Evolutionary conservation across 1,284 basidiomycete species (phyloP).

Genomic region (Calocybe gambosa): DNA sequence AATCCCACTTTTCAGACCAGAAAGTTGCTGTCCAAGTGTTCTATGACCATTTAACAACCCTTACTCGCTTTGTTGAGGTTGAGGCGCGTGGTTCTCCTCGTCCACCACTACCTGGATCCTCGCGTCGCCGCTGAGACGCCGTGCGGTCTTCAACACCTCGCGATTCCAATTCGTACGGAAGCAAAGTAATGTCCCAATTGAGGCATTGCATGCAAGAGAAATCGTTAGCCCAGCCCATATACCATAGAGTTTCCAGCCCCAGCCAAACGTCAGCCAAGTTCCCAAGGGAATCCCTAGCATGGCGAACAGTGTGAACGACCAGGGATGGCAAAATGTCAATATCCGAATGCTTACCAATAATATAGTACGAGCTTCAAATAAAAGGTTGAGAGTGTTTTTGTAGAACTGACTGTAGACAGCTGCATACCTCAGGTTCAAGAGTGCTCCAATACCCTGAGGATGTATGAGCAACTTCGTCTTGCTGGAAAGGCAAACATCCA

Average conservation of each 20-base stretch:
- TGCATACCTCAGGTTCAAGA: slow-evolving; percentile 55
- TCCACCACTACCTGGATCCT: slow-evolving; percentile 6
- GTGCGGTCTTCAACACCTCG: slow-evolving; percentile 53
- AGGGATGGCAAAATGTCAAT: neutral
- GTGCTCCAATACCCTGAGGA: slow-evolving; percentile 53
- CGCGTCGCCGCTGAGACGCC: slow-evolving; percentile 32
- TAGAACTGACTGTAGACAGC: neutral
- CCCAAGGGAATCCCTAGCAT: slow-evolving; percentile 56
- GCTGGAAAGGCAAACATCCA: too few relatives aligned
- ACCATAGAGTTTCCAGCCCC: slow-evolving; percentile 46
- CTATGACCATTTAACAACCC: too few relatives aligned
- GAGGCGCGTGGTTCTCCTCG: slow-evolving; percentile 7
- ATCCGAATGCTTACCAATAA: slow-evolving; percentile 37
- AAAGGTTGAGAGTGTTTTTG: neutral
- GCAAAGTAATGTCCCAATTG: slow-evolving; percentile 44
- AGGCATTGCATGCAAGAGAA: slow-evolving; percentile 48
- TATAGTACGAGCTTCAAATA: slow-evolving; percentile 56
- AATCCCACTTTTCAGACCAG: too few relatives aligned
- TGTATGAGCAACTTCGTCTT: too few relatives aligned
- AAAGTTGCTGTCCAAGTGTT: too few relatives aligned
- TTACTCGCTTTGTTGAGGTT: too few relatives aligned
- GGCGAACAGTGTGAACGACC: neutral
- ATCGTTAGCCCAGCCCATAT: slow-evolving; percentile 65
- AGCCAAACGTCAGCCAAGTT: slow-evolving; percentile 55
- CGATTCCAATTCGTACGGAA: slow-evolving; percentile 55